Percentiles rank a stretch among this genome's conserved stretches.
phyloP scores from a whole-genome alignment of 2,329 filamentous ascomycete species.

The Epichloe scottii region DNA sequence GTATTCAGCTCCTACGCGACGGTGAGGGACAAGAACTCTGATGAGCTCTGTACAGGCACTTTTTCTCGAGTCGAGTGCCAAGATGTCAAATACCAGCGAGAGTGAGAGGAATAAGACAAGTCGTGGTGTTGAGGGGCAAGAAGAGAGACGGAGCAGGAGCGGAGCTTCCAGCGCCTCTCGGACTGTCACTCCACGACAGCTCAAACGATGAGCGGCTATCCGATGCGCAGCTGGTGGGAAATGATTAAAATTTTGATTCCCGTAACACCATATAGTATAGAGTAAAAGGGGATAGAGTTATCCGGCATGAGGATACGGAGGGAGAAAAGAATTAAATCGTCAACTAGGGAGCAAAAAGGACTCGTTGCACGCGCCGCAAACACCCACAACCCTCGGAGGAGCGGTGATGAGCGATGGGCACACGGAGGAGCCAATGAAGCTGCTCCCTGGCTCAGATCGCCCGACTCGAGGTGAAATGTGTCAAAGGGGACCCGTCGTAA shows the following conservation, averaged over 20 bases:
- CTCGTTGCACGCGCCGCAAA: conserved; percentile 1
- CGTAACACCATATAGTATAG: neutral
- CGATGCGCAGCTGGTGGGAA: neutral
- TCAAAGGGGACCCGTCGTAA: conserved; percentile 2
- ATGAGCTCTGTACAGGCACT: neutral
- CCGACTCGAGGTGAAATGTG: conserved; percentile 4
- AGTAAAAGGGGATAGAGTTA: neutral
- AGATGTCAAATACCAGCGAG: neutral
- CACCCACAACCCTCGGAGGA: neutral
- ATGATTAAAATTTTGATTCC: neutral
- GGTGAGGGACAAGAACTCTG: neutral
- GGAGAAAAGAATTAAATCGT: neutral
- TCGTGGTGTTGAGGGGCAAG: neutral
- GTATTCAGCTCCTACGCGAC: neutral
- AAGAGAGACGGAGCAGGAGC: neutral
- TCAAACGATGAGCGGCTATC: neutral
- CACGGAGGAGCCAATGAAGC: conserved; percentile 8
- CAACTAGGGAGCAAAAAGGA: neutral
- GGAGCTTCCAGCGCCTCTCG: neutral
- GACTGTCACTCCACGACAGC: neutral
- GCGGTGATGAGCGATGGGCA: conserved; percentile 8
- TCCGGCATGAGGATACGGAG: neutral
- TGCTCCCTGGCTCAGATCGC: conserved; percentile 7
- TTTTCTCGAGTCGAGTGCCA: neutral
- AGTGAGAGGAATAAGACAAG: neutral